Evolutionary conservation across 768 basidiomycete species (phyloP), one percentile per base, ranked within the genome.

Genomic region (Rhizopogon vulgaris): DNA sequence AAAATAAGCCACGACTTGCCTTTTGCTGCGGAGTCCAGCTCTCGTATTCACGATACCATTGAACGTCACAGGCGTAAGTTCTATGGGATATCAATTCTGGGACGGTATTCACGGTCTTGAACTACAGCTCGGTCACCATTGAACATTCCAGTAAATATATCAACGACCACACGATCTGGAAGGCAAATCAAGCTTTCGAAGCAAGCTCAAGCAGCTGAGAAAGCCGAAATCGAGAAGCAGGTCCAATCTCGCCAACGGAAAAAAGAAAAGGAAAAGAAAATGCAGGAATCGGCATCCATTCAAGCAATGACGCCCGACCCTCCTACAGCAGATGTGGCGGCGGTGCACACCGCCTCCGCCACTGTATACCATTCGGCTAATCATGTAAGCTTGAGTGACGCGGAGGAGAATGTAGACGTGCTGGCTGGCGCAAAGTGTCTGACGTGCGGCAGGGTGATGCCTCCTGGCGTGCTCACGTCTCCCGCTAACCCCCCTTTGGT

Each of bases 1-100:
- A 52, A 27, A 28, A 67, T 67, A 61, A 69, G 63, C 50, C 65
- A 69, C 12, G 61, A 67, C 18, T 27, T 67, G 14, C 65, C 67
- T 9, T 67, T 67, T 49, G 54, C 51, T 30, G 65, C 58, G 1
- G 59, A 69, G 22, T 56, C 65, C 22, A 54, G 57, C 41, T 63
- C 59, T 24, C 60, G 32, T 36, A 54, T 67, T 34, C 57, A 65
- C 51, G 39, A 67, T 15, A 40, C 52, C 27, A 14, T 53, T 6
- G 40, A 36, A 27, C 18, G 12, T 27, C 24, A 34, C 32, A 46
- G 41, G 57, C 55, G 65, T 69, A 48, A 25, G 64, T 36, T 30
- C 11, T 41, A 4, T 42, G 28, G 36, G n/a, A 43, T 39, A 15
- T n/a, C 37, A 12, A 41, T 37, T 24, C 6, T 42, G 15, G 1